A percentile compares a stretch with the other conserved stretches of the same genome.
Evolutionary conservation across 2,329 filamentous ascomycete species (phyloP).

Genomic region (Sporothrix pseudoabietina): DNA sequence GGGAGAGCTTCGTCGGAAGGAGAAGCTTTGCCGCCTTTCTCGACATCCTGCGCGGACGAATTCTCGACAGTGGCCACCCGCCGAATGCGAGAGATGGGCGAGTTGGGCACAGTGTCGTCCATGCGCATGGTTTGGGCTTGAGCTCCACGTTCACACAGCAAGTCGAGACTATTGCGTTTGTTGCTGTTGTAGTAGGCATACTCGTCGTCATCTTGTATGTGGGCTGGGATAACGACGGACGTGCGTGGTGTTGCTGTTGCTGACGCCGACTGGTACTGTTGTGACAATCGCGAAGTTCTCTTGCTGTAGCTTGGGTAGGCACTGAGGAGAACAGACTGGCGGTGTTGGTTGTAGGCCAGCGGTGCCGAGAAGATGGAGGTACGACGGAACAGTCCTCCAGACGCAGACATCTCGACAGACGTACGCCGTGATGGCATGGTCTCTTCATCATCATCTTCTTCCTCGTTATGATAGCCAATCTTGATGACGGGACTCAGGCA

Average conservation of each 20-base stretch:
- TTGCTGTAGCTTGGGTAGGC: slow-evolving; percentile 13
- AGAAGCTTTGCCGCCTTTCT: not conserved
- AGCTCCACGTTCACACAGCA: slow-evolving; percentile 26
- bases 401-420: not conserved
- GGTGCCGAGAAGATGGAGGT: slow-evolving; percentile 24
- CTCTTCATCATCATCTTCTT: not conserved
- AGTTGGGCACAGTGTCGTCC: not conserved
- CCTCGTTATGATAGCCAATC: not conserved
- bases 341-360: slow-evolving; percentile 17
- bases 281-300: not conserved
- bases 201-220: not conserved
- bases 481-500: slow-evolving; percentile 21
- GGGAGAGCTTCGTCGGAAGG: not conserved
- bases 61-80: not conserved
- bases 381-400: slow-evolving; percentile 2
- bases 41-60: not conserved
- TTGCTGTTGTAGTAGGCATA: not conserved
- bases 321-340: slow-evolving; percentile 10
- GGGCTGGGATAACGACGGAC: not conserved
- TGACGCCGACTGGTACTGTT: not conserved
- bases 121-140: slow-evolving; percentile 29
- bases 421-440: not conserved
- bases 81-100: not conserved
- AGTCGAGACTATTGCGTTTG: slow-evolving; percentile 25
- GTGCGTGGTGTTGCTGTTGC: not conserved